These are phyloP conservation scores for Debaryomycetaceae sp. DNA, from an alignment of 1,139 yeast species.

Conservation along the genomic window DNA sequence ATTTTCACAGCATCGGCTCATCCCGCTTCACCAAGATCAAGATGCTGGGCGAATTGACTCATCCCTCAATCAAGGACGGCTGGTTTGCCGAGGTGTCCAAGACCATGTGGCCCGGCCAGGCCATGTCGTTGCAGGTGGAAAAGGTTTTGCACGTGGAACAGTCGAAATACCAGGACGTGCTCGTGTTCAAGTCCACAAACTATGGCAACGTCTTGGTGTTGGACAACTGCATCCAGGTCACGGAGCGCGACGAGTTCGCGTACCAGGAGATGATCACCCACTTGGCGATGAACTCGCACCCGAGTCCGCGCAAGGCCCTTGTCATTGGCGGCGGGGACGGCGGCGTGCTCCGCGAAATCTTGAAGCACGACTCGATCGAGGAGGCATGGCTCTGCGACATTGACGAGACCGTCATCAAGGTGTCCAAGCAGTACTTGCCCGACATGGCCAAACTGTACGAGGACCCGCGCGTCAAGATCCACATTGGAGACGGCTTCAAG, in stretches of 20 bases:
- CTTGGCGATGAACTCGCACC: slow-evolving; percentile 80
- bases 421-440: slow-evolving; percentile 75
- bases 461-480: slow-evolving; percentile 74
- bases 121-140: slow-evolving; percentile 76
- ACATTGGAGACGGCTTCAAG: slow-evolving; percentile 88
- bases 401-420: slow-evolving; percentile 79
- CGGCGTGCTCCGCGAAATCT: slow-evolving; percentile 86
- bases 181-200: slow-evolving; percentile 77
- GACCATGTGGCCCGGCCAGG: slow-evolving; percentile 94
- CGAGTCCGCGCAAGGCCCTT: slow-evolving; percentile 78
- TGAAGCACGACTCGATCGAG: slow-evolving; percentile 75
- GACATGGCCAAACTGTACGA: slow-evolving; percentile 70
- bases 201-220: slow-evolving; percentile 87
- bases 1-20: slow-evolving; percentile 2
- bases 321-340: slow-evolving; percentile 98
- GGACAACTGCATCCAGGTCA: slow-evolving; percentile 85
- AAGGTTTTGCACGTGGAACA: slow-evolving; percentile 69
- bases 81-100: slow-evolving; percentile 88
- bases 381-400: slow-evolving; percentile 86
- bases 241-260: slow-evolving; percentile 90
- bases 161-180: slow-evolving; percentile 70
- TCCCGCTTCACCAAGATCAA: not conserved
- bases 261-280: slow-evolving; percentile 95
- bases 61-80: slow-evolving; percentile 68
- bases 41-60: slow-evolving; percentile 36